A percentile compares a stretch with the other conserved stretches of the same genome.
These are phyloP conservation scores for Nigrospora sphaerica DNA, from an alignment of 2,329 filamentous ascomycete genomes.

Conservation along the genomic window DNA sequence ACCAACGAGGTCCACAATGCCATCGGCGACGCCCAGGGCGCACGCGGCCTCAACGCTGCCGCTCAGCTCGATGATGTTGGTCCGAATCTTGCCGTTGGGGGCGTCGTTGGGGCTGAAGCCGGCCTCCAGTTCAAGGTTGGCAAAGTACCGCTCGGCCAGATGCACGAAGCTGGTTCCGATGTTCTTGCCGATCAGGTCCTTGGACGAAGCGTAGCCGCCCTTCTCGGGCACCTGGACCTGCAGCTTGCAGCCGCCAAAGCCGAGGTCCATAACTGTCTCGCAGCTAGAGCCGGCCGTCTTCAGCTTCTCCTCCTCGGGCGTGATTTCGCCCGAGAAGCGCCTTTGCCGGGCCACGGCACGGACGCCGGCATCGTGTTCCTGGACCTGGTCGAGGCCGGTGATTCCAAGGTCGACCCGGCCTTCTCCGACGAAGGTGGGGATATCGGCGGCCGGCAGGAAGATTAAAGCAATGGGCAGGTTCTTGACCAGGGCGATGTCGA, in stretches of 20 bases:
- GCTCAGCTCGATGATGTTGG: constrained; percentile 88
- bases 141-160: constrained; percentile 78
- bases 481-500: constrained; percentile 96
- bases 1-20: constrained; percentile 96
- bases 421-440: constrained; percentile 94
- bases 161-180: constrained; percentile 94
- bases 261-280: constrained; percentile 82
- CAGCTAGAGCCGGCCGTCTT: constrained; percentile 52
- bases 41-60: constrained; percentile 97
- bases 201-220: constrained; percentile 60
- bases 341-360: constrained; percentile 39
- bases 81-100: constrained; percentile 53
- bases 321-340: constrained; percentile 38
- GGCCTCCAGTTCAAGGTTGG: constrained; percentile 58
- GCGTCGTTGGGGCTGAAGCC: constrained; percentile 26
- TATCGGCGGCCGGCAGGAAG: constrained; percentile 94
- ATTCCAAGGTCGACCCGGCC: constrained; percentile 91
- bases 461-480: constrained; percentile 93
- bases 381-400: constrained; percentile 86
- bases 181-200: constrained; percentile 83
- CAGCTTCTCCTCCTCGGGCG: constrained; percentile 32
- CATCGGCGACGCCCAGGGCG: constrained; percentile 89
- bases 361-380: constrained; percentile 72
- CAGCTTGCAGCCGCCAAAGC: constrained; percentile 84
- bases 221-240: constrained; percentile 96